phyloP scores from a whole-genome alignment of 179 eudicot genomes.

The Beta corolliflora region DNA sequence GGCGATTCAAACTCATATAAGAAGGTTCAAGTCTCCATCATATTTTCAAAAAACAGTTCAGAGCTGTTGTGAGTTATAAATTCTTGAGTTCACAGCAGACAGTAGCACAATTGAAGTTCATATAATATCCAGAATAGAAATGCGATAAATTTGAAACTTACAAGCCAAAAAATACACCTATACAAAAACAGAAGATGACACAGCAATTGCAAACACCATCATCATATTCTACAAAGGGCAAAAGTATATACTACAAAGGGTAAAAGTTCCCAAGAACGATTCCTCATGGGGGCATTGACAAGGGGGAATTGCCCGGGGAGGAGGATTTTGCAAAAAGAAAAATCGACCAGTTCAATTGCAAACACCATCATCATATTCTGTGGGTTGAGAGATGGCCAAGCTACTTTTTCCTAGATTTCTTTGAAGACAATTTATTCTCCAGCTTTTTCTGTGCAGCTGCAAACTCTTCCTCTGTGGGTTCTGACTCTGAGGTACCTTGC shows the following conservation, averaged over 20 bases:
- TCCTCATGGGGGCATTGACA: not conserved
- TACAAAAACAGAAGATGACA: not conserved
- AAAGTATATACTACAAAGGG: constrained; percentile 2
- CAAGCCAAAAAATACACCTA: no score
- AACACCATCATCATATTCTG: not conserved
- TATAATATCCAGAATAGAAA: not conserved
- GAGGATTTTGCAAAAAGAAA: not conserved
- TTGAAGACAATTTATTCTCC: constrained; percentile 45
- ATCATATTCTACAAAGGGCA: no score
- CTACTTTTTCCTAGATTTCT: constrained; percentile 53
- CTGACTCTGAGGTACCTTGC: constrained; percentile 57
- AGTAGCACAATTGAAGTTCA: not conserved
- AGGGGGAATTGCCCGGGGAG: not conserved
- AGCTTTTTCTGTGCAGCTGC: constrained; percentile 68
- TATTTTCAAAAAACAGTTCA: no score
- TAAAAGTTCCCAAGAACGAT: not conserved
- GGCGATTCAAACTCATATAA: no score
- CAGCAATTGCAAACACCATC: no score
- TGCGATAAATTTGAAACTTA: not conserved
- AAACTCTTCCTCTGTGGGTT: constrained; percentile 94
- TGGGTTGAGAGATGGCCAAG: not conserved
- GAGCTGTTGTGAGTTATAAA: no score
- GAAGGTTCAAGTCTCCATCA: no score
- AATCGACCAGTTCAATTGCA: not conserved
- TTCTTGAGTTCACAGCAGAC: no score